These are phyloP conservation scores for Paspalum vaginatum DNA, from an alignment of 176 grass and related monocot genomes.

Conservation along the genomic window DNA sequence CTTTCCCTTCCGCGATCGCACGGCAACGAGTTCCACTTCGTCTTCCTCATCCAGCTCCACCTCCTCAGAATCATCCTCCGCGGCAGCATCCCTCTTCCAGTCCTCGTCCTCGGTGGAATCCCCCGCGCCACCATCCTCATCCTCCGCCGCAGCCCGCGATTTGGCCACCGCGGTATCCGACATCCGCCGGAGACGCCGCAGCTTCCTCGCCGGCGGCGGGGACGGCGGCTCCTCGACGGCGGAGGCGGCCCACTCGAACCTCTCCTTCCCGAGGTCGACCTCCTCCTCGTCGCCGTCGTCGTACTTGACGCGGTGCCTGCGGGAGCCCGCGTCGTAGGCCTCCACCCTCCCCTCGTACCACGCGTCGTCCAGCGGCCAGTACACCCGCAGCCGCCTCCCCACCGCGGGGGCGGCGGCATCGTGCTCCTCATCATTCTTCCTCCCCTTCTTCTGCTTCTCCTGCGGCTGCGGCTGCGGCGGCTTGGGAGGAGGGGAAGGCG, in stretches of 20 bases:
- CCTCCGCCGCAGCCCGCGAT: slow-evolving; percentile 32
- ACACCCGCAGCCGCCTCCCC: slow-evolving; percentile 74
- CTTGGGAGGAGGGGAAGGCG: slow-evolving; percentile 45
- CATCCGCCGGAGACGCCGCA: slow-evolving; percentile 73
- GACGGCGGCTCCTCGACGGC: slow-evolving; percentile 23
- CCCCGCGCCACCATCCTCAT: slow-evolving; percentile 24
- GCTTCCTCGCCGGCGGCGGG: slow-evolving; percentile 51
- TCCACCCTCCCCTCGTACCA: slow-evolving; percentile 76
- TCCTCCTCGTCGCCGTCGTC: slow-evolving; percentile 81
- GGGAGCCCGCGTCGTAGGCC: slow-evolving; percentile 50
- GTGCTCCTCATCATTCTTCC: background rate
- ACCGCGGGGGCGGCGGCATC: slow-evolving; percentile 16
- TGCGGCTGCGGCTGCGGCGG: background rate
- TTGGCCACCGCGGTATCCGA: slow-evolving; percentile 43
- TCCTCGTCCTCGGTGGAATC: slow-evolving; percentile 81
- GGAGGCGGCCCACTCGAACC: slow-evolving; percentile 62
- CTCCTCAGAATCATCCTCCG: slow-evolving; percentile 66
- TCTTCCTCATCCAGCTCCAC: slow-evolving; percentile 72
- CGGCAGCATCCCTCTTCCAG: slow-evolving; percentile 52
- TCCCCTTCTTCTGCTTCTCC: background rate
- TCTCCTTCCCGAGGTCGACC: slow-evolving; percentile 71
- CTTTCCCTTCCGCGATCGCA: slow-evolving; percentile 46
- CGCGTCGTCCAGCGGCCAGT: slow-evolving; percentile 81
- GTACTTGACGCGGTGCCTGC: slow-evolving; percentile 66
- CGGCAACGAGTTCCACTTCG: slow-evolving; percentile 48